Evolutionary conservation across 257 asterid genomes (phyloP), one percentile per base, ranked within the genome.

Genomic region (Plantago elongata): DNA sequence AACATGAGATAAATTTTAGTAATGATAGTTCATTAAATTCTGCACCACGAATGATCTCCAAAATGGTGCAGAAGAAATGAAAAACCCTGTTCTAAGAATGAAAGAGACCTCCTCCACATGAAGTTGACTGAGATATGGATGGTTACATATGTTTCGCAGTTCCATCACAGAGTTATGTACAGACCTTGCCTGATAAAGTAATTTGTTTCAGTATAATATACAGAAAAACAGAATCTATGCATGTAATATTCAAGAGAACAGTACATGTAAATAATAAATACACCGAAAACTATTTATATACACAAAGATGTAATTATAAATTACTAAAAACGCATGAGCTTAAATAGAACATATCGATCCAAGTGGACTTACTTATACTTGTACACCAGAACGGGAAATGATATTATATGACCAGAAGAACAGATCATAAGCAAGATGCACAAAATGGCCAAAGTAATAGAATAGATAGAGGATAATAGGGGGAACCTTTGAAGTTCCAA

Each of bases 101-200:
- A 73, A 29, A 64, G 37, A 71, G 76, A 93, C 99, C 99, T 93
- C 96, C 63, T 93, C 99, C 65, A 87, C 97, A 72, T 93, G 99
- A 69, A 93, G 95, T 69, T 93, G 99, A 68, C 99, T 89, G 65
- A 93, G 97, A 75, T 89, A 93, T 8, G 99, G 99, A 74, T 93
- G 99, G 79, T 93, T 93, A 77, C 99, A 93, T 71, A 93, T 93
- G 77, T 93, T 93, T 52, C 99, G 89, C 11, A 89, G 87, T 84
- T 93, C 99, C 96, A 93, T 93, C 67, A 93, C 99, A 54, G 99
- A 86, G 77, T 93, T 93, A 74, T 93, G 99, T 76, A 93, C 96
- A 17, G 96, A 69, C 45, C 99, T 87, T 65, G 87, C 97, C 99
- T 89, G 80, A 72, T 51, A 34, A 67, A 67, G 57, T 22, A 22